Conservation (phyloP, 2,329 filamentous ascomycete species). For the Leptographium lundbergii region DNA sequence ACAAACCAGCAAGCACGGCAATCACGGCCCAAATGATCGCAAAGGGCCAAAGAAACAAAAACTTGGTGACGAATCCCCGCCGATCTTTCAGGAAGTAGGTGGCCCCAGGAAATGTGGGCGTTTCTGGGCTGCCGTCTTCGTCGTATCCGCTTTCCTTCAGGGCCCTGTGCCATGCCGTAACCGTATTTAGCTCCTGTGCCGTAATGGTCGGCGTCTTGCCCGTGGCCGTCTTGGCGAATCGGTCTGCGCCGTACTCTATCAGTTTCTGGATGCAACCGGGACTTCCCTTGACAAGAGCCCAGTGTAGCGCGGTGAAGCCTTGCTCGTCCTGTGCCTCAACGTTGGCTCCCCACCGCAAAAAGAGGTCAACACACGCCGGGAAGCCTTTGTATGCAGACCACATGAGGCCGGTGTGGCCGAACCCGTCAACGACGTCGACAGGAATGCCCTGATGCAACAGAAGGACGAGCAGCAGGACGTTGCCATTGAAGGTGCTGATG, state of each 20-base stretch:
- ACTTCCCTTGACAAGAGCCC: slow-evolving; percentile 90
- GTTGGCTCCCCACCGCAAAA: slow-evolving; percentile 88
- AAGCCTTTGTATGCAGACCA: slow-evolving; percentile 98
- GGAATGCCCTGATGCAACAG: slow-evolving; percentile 91
- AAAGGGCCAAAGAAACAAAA: slow-evolving; percentile 85
- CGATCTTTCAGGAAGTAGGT: slow-evolving; percentile 65
- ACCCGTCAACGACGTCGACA: slow-evolving; percentile 79
- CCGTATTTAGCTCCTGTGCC: slow-evolving; percentile 81
- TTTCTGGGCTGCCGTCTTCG: slow-evolving; percentile 60
- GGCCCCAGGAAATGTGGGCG: slow-evolving; percentile 58
- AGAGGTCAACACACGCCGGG: slow-evolving; percentile 80
- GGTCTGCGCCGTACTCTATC: slow-evolving; percentile 87
- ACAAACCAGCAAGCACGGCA: slow-evolving; percentile 59
- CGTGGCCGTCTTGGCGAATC: slow-evolving; percentile 77
- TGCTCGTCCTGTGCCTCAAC: slow-evolving; percentile 84
- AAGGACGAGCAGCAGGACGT: slow-evolving; percentile 77
- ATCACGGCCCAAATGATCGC: slow-evolving; percentile 59
- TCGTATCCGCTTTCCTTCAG: slow-evolving; percentile 16
- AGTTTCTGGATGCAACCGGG: slow-evolving; percentile 83
- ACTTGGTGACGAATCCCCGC: slow-evolving; percentile 64
- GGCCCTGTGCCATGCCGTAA: slow-evolving; percentile 37
- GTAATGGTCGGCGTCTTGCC: slow-evolving; percentile 84
- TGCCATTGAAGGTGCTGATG: slow-evolving; percentile 93
- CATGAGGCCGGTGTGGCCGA: slow-evolving; percentile 91
- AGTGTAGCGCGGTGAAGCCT: slow-evolving; percentile 89